Evolutionary conservation across 2,329 filamentous ascomycete genomes (phyloP).

Genomic region (Sporothrix humicola): DNA sequence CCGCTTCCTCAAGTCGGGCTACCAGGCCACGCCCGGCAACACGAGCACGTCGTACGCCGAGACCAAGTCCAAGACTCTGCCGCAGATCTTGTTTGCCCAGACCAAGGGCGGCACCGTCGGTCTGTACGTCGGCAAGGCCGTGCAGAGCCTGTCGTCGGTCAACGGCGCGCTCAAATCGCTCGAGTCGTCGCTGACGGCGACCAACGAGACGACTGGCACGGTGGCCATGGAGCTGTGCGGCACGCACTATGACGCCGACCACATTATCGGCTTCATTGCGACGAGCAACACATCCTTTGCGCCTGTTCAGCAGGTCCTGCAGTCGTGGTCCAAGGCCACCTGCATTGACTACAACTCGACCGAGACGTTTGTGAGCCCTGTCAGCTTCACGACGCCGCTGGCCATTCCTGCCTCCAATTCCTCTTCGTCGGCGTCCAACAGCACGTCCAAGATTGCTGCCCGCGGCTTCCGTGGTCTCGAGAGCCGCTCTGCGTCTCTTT

Average conservation of each 20-base stretch:
- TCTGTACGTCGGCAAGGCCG: constrained; percentile 47
- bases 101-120: constrained; percentile 44
- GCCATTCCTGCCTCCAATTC: not conserved
- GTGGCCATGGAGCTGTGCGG: constrained; percentile 49
- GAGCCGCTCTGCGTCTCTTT: not conserved
- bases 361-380: constrained; percentile 18
- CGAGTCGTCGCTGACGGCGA: constrained; percentile 39
- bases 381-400: constrained; percentile 1
- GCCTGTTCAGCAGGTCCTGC: constrained; percentile 43
- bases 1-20: constrained; percentile 41
- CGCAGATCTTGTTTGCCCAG: constrained; percentile 44
- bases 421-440: not conserved
- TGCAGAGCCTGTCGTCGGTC: constrained; percentile 39
- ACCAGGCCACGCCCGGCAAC: constrained; percentile 5
- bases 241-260: constrained; percentile 42
- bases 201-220: constrained; percentile 41
- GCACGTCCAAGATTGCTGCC: not conserved
- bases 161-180: constrained; percentile 41
- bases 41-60: not conserved
- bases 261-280: constrained; percentile 46
- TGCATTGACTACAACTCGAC: constrained; percentile 41
- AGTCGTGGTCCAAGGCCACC: constrained; percentile 42
- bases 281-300: constrained; percentile 45
- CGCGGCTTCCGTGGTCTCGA: not conserved
- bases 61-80: not conserved